Evolutionary conservation across 2,329 filamentous ascomycete species (phyloP).

Genomic region (Trematosphaeria pertusa): DNA sequence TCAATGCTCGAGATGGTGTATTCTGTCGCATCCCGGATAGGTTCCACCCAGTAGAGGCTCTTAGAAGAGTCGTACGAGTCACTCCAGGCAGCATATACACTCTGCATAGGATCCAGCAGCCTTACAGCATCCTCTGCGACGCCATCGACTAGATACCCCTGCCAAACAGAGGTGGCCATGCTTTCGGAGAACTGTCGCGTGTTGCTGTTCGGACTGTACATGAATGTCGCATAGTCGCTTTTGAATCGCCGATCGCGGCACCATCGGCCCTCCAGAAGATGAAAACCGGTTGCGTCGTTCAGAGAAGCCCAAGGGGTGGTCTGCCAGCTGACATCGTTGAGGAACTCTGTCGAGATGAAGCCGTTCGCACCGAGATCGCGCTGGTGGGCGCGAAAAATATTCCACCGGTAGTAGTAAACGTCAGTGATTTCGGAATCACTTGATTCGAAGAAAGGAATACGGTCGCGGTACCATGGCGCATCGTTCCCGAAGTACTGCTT

Average conservation of each 20-base stretch:
- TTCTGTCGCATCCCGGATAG: constrained; percentile 53
- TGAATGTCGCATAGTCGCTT: constrained; percentile 53
- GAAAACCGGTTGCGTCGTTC: constrained; percentile 55
- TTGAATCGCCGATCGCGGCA: constrained; percentile 53
- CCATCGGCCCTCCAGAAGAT: constrained; percentile 55
- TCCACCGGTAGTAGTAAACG: constrained; percentile 57
- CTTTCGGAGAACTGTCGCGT: constrained; percentile 54
- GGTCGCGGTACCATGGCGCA: constrained; percentile 48
- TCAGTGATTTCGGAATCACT: constrained; percentile 48
- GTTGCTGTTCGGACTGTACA: constrained; percentile 49
- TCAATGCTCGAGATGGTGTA: constrained; percentile 56
- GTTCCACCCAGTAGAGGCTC: constrained; percentile 53
- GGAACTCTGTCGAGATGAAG: constrained; percentile 55
- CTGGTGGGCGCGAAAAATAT: constrained; percentile 54
- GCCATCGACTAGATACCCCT: constrained; percentile 52
- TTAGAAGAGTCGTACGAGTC: constrained; percentile 51
- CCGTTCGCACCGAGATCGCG: constrained; percentile 52
- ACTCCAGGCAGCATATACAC: constrained; percentile 47
- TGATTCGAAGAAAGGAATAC: constrained; percentile 51
- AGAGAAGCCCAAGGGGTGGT: constrained; percentile 51
- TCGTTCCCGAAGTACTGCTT: constrained; percentile 51
- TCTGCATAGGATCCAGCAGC: constrained; percentile 46
- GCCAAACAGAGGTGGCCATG: constrained; percentile 51
- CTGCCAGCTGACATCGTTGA: constrained; percentile 54
- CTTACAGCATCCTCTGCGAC: constrained; percentile 40